Base-by-base conservation (phyloP, 1,284 basidiomycete genomes). In the Fomitopsis palustris region DNA sequence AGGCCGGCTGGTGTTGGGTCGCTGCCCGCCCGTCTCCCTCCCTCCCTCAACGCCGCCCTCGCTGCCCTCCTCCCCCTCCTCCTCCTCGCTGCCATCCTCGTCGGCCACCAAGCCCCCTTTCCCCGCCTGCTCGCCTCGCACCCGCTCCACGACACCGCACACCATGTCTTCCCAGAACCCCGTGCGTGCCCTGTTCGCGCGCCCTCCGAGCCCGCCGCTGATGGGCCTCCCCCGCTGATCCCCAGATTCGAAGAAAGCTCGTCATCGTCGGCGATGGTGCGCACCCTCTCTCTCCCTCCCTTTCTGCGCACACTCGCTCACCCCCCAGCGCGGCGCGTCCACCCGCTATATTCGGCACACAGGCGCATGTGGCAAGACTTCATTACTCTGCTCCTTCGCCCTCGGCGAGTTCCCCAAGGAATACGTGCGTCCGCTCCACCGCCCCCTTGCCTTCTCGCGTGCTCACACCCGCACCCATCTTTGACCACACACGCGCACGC, bases 391-490 rank as follows among this genome's bases (percentile, higher is more conserved):
- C 70, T 92, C 93, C 23, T 98, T 98, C 75, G 94, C 95, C 5
- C 85, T 98, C 41, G 96, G 96, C 62, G 93, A 98, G 77, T 98
- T 99, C 70, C 96, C 96, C 47, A 94, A 95, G 75, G 92, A 94
- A 87, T 97, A 98, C 73, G 95, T 93, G 72, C 69, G 88, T 83
- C 55, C 53, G 55, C 39, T 29, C 39, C 43, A 16, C 45, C 14
- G 21, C 10, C 4, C 42, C 55, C 41, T 38, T 63, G 64, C 42
- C 29, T 47, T 42, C 47, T 54, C 43, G 14, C 33, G 16, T 3
- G 31, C 39, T 53, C 8, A 35, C 35, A 3, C 17, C 33, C 31
- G 12, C 33, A 37, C 29, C 31, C 25, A 8, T 38, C 19, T 37
- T 8, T 8, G 8, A 3, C 5, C 41, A n/a, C 45, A 3, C 16